A percentile compares a stretch with the other conserved stretches of the same genome.
These are phyloP conservation scores for Blumeria graminis DNA, from an alignment of 2,329 filamentous ascomycete species.

Conservation along the genomic window DNA sequence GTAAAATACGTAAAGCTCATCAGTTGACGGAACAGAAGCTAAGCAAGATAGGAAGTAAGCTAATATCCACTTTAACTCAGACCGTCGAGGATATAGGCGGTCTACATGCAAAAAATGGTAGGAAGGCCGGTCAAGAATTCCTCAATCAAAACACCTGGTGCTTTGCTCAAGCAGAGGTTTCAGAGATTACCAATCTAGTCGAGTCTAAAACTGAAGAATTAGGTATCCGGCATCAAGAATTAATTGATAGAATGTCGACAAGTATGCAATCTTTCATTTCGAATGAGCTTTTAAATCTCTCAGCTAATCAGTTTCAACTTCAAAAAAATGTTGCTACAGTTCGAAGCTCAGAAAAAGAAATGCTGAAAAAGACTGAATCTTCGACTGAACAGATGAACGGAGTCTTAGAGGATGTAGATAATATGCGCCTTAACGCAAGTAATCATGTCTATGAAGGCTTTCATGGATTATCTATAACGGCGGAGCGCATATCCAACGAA, in stretches of 20 bases:
- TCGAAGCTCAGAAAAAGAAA: slow-evolving; percentile 38
- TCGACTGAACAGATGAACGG: slow-evolving; percentile 71
- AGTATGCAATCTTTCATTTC: slow-evolving; percentile 58
- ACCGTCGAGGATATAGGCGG: slow-evolving; percentile 63
- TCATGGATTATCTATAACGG: slow-evolving; percentile 47
- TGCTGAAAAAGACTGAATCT: slow-evolving; percentile 40
- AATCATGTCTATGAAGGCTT: slow-evolving; percentile 63
- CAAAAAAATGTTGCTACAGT: slow-evolving; percentile 45
- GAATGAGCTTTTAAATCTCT: slow-evolving; percentile 48
- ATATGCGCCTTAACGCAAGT: slow-evolving; percentile 74
- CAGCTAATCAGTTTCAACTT: slow-evolving; percentile 44
- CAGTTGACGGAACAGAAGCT: slow-evolving; percentile 63
- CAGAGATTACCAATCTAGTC: slow-evolving; percentile 51
- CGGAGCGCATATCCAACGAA: slow-evolving; percentile 71
- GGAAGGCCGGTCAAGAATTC: slow-evolving; percentile 62
- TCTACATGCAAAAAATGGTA: slow-evolving; percentile 63
- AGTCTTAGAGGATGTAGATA: slow-evolving; percentile 80
- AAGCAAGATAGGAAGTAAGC: slow-evolving; percentile 43
- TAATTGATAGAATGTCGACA: slow-evolving; percentile 41
- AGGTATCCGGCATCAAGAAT: slow-evolving; percentile 42
- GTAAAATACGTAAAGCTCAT: slow-evolving; percentile 56
- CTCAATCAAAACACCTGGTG: slow-evolving; percentile 62
- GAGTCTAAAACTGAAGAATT: slow-evolving; percentile 54
- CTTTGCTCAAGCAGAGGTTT: slow-evolving; percentile 49
- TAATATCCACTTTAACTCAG: slow-evolving; percentile 53